phyloP scores from a whole-genome alignment of 73 alveolate species.

The Stentor coeruleus region DNA sequence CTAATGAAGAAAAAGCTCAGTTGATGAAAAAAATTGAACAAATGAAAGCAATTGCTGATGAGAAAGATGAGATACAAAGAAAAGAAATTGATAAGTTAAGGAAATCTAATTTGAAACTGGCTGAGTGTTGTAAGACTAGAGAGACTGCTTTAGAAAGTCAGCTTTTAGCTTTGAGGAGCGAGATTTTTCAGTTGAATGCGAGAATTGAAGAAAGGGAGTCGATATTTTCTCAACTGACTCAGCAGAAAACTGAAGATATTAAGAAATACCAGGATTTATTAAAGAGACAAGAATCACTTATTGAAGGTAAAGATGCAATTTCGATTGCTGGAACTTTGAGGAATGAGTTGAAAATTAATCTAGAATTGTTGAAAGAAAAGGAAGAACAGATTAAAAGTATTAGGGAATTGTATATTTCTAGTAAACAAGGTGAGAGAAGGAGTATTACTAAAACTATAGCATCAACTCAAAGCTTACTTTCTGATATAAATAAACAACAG shows the following conservation, averaged over 20 bases:
- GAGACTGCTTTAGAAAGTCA: not conserved
- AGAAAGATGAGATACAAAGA: not conserved
- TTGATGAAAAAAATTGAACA: not conserved
- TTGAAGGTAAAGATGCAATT: not conserved
- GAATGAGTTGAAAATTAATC: not conserved
- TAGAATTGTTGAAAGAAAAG: not conserved
- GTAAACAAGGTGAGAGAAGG: not conserved
- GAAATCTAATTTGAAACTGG: not conserved
- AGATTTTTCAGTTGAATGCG: not conserved
- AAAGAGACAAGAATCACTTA: not conserved
- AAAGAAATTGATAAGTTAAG: not conserved
- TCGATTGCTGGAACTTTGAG: not conserved
- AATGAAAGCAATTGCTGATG: not conserved
- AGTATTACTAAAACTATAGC: not conserved
- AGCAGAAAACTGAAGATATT: not conserved
- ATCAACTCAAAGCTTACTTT: not conserved
- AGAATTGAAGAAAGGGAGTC: not conserved
- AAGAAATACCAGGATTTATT: not conserved
- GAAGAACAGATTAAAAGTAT: not conserved
- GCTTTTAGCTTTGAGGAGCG: not conserved
- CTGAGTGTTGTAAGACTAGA: not conserved
- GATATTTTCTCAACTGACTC: not conserved
- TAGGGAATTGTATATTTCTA: not conserved
- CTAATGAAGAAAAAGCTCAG: not conserved
- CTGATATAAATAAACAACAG: not conserved